Evolutionary conservation across 768 basidiomycete genomes (phyloP).

Genomic region (Butyriboletus loyo): DNA sequence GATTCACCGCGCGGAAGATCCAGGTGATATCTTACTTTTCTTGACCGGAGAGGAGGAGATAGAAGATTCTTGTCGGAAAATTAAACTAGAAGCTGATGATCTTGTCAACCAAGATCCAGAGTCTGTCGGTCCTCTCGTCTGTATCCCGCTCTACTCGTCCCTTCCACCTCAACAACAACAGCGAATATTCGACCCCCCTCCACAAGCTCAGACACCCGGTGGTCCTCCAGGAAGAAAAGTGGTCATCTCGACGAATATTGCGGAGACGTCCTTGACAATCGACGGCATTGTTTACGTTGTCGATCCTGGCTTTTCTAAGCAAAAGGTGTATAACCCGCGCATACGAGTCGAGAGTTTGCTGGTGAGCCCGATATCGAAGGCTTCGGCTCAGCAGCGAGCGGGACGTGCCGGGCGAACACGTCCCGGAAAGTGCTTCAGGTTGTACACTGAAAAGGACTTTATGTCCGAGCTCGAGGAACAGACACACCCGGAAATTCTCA

Average conservation of each 20-base stretch:
- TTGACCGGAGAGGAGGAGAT: constrained; percentile 98
- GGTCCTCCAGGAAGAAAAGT: constrained; percentile 91
- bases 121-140: constrained; percentile 80
- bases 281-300: constrained; percentile 99
- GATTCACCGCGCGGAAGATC: constrained; percentile 95
- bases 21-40: constrained; percentile 91
- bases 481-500: constrained; percentile 93
- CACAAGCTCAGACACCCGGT: constrained; percentile 52
- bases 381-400: constrained; percentile 92
- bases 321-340: constrained; percentile 97
- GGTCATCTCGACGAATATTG: constrained; percentile 94
- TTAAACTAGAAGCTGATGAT: constrained; percentile 88
- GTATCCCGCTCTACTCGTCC: constrained; percentile 93
- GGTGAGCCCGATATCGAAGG: constrained; percentile 95
- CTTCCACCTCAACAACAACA: constrained; percentile 95
- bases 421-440: constrained; percentile 94
- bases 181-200: constrained; percentile 91
- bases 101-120: constrained; percentile 66
- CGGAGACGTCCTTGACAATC: constrained; percentile 96
- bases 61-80: constrained; percentile 92
- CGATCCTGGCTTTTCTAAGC: constrained; percentile 96
- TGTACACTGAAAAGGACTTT: constrained; percentile 98
- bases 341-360: constrained; percentile 93
- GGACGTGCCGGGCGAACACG: constrained; percentile 95
- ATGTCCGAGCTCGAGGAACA: constrained; percentile 95